Conservation (phyloP, 2,329 filamentous ascomycete genomes). For the Verticillium longisporum region DNA sequence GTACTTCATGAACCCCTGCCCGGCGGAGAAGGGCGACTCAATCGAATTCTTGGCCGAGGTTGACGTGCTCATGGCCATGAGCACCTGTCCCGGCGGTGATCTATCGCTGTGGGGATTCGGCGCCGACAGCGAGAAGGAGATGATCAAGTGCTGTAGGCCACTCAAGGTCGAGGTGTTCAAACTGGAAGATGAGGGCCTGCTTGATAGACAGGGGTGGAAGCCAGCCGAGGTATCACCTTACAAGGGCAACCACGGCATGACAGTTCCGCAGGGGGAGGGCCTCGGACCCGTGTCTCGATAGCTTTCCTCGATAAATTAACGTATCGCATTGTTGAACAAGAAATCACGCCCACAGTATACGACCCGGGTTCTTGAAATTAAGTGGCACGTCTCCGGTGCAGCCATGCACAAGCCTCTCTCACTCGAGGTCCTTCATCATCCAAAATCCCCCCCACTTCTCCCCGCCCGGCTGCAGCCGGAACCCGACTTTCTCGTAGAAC, state of each 20-base stretch:
- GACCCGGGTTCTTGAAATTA: no score
- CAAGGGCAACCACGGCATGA: conserved; percentile 58
- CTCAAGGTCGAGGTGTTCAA: conserved; percentile 68
- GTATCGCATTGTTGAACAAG: no score
- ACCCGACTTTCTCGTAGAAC: conserved; percentile 42
- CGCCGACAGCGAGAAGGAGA: conserved; percentile 58
- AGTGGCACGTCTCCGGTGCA: no score
- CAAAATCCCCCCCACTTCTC: conserved; percentile 26
- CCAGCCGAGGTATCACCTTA: conserved; percentile 55
- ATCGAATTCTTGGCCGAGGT: conserved; percentile 78
- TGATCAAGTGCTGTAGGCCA: conserved; percentile 64
- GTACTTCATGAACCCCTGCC: conserved; percentile 68
- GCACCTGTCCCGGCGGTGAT: conserved; percentile 75
- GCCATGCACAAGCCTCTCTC: not conserved
- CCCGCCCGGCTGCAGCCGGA: conserved; percentile 28
- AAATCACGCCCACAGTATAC: not conserved
- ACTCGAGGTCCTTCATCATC: conserved; percentile 33
- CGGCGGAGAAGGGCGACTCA: conserved; percentile 47
- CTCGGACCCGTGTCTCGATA: not conserved
- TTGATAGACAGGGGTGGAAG: conserved; percentile 54
- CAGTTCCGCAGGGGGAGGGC: conserved; percentile 13
- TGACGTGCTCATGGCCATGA: conserved; percentile 58
- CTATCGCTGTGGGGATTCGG: conserved; percentile 78
- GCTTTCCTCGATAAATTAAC: no score
- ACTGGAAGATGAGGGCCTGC: conserved; percentile 44